phyloP scores from a whole-genome alignment of 1,139 yeast genomes.

The Taphrina communis region DNA sequence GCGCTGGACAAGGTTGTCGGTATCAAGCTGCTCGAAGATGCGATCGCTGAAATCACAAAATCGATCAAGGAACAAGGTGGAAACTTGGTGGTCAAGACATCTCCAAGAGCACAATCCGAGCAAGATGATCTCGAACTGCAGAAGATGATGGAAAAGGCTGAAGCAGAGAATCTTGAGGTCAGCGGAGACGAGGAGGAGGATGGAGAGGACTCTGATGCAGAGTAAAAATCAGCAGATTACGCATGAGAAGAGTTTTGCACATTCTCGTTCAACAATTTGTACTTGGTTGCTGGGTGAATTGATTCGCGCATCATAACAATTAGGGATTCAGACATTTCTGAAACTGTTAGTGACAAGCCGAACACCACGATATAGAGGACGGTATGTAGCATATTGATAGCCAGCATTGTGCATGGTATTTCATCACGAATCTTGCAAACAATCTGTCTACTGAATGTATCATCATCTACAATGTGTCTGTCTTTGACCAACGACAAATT shows the following conservation, averaged over 20 bases:
- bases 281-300: too few species aligned
- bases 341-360: too few species aligned
- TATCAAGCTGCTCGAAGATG: slow-evolving; percentile 73
- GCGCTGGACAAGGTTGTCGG: slow-evolving; percentile 92
- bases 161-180: slow-evolving; percentile 67
- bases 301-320: too few species aligned
- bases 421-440: too few species aligned
- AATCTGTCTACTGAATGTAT: too few species aligned
- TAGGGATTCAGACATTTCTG: too few species aligned
- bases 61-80: slow-evolving; percentile 80
- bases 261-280: background rate
- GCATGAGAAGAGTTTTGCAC: too few species aligned
- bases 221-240: slow-evolving; percentile 5
- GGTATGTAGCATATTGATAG: background rate
- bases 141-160: slow-evolving; percentile 82
- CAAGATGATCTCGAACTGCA: slow-evolving; percentile 98
- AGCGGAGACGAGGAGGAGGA: slow-evolving; percentile 51
- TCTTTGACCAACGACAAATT: too few species aligned
- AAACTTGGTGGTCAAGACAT: slow-evolving; percentile 89
- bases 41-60: slow-evolving; percentile 75
- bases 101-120: slow-evolving; percentile 98
- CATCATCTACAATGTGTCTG: too few species aligned
- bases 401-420: background rate
- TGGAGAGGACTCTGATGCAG: slow-evolving; percentile 37
- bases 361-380: too few species aligned